Evolutionary conservation across 768 basidiomycete genomes (phyloP), one percentile per base, ranked within the genome.

Genomic region (Rhodosporidiobolus odoratus): DNA sequence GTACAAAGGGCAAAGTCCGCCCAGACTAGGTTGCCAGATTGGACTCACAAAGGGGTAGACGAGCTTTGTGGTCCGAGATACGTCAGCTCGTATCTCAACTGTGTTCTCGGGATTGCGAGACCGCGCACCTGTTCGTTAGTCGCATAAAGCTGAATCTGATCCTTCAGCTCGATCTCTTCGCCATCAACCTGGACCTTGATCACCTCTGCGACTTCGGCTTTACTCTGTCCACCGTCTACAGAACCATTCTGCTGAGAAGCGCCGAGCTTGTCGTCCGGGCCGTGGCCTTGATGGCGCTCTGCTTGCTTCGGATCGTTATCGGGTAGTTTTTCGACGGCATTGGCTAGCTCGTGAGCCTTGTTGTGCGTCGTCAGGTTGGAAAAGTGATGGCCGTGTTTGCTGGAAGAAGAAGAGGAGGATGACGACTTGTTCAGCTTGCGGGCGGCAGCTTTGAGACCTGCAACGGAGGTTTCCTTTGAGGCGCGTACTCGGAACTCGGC

Each of bases 1-100:
- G 34, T 92, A 80, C 56, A 98, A 77, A 19, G 96, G 96, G 3
- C 91, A 91, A 0, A 99, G 80, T 3, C 94, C 94, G 9, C 95
- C 96, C 17, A 99, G 84, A 79, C 92, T 93, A 0, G 81, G 80
- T 86, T 87, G 62, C 85, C 86, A 23, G 84, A 84, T 27, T 83
- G 95, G 67, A 84, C 91, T 74, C 84, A 96, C 92, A 86, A 93
- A 52, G 86, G 82, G 68, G 83, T 85, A 77, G 85, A 89, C 17
- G 3, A 95, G 76, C 71, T 73, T 45, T n/a, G 16, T 9, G 4
- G 19, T n/a, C 4, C 80, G 74, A 40, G 45, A 23, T 53, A 21
- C 30, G 38, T 45, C 15, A 57, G 50, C 25, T 23, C 37, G 27
- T n/a, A n/a, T n/a, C n/a, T n/a, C n/a, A n/a, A n/a, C n/a, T n/a